Conservation (phyloP, 2,329 filamentous ascomycete genomes). For the Falciphora oryzae region DNA sequence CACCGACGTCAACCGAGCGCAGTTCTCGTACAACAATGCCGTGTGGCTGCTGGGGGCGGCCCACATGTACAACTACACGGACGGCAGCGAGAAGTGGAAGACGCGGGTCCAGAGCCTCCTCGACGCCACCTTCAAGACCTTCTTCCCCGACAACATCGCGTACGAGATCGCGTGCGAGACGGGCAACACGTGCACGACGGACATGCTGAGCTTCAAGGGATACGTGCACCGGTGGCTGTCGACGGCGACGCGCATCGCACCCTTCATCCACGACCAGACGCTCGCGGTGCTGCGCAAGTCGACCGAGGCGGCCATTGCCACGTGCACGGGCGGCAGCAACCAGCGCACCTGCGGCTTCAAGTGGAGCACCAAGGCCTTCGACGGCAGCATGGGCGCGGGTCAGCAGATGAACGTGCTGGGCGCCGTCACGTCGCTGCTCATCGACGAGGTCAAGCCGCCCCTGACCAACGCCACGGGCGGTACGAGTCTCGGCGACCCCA, state of each 20-base stretch:
- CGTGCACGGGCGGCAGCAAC: constrained; percentile 39
- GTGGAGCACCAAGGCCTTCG: constrained; percentile 43
- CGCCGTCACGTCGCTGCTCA: constrained; percentile 41
- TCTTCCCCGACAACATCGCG: constrained; percentile 41
- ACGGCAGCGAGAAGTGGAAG: constrained; percentile 31
- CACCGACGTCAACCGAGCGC: constrained; percentile 41
- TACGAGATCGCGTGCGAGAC: constrained; percentile 52
- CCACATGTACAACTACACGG: constrained; percentile 48
- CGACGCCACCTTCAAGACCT: constrained; percentile 35
- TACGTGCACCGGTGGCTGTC: constrained; percentile 48
- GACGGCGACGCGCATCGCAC: constrained; percentile 41
- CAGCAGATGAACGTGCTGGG: constrained; percentile 50
- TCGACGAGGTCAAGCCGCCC: constrained; percentile 23
- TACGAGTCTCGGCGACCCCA: constrained; percentile 27
- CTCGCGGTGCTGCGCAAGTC: constrained; percentile 39
- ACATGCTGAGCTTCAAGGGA: constrained; percentile 55
- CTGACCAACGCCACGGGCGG: constrained; percentile 39
- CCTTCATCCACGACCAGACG: constrained; percentile 38
- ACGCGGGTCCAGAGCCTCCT: constrained; percentile 42
- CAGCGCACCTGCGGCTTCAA: constrained; percentile 44
- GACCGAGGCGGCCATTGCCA: constrained; percentile 40
- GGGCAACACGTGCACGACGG: constrained; percentile 45
- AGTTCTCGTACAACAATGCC: constrained; percentile 52
- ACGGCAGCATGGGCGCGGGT: constrained; percentile 46
- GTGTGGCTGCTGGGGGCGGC: constrained; percentile 49